phyloP scores from a whole-genome alignment of 2,329 filamentous ascomycete genomes.

The Colletotrichum australisinense region DNA sequence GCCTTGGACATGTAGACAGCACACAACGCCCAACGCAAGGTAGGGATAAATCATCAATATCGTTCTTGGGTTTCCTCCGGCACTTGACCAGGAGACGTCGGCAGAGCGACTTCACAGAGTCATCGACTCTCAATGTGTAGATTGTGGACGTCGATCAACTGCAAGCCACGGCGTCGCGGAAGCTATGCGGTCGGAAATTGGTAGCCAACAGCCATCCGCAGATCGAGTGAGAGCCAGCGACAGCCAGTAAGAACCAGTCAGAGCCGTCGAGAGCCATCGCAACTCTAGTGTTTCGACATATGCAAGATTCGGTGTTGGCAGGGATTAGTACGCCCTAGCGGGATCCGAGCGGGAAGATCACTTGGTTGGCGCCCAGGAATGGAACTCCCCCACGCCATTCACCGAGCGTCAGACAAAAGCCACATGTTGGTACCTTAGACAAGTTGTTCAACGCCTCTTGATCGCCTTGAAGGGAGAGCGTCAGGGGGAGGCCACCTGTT shows the following conservation, averaged over 20 bases:
- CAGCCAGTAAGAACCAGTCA: conserved; percentile 3
- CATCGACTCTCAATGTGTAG: conserved; percentile 12
- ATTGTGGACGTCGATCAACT: conserved; percentile 21
- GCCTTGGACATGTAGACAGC: neutral
- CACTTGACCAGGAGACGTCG: neutral
- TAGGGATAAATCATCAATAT: neutral
- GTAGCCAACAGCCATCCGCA: neutral
- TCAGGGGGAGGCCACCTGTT: neutral
- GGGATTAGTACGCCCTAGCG: conserved; percentile 32
- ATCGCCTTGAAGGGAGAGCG: neutral
- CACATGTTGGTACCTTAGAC: neutral
- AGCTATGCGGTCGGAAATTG: conserved; percentile 4
- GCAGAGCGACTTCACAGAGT: conserved; percentile 9
- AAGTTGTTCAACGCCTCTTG: neutral
- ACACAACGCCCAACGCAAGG: neutral
- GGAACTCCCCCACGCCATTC: conserved; percentile 29
- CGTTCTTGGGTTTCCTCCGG: neutral
- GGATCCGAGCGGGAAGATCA: conserved; percentile 33
- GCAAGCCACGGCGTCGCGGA: conserved; percentile 25
- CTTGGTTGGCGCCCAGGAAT: conserved; percentile 28
- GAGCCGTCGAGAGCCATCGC: conserved; percentile 29
- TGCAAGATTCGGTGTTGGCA: conserved; percentile 36
- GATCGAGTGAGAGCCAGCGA: neutral
- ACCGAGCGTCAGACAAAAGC: conserved; percentile 29
- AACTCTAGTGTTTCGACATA: conserved; percentile 34